A percentile compares a stretch with the other conserved stretches of the same genome.
Evolutionary conservation across 2,329 filamentous ascomycete genomes (phyloP).

Genomic region (Ophiognomonia clavigignenti-juglandacearum): DNA sequence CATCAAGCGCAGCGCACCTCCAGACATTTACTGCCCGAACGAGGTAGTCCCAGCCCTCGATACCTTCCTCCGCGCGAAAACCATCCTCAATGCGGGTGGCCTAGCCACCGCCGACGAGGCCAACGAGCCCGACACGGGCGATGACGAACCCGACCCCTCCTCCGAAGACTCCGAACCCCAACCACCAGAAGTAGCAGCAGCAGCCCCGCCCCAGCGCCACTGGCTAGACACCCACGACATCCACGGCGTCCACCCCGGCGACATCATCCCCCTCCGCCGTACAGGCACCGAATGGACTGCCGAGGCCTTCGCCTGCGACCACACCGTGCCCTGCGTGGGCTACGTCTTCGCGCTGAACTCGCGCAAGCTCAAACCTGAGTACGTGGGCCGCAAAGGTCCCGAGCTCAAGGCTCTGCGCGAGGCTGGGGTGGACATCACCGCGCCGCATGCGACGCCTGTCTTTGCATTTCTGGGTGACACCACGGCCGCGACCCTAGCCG

Average conservation of each 20-base stretch:
- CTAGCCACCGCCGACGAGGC: slow-evolving; percentile 23
- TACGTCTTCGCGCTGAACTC: slow-evolving; percentile 39
- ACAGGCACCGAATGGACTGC: slow-evolving; percentile 32
- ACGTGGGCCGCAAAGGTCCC: slow-evolving; percentile 27
- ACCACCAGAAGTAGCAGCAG: too few species aligned
- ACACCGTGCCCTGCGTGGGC: slow-evolving; percentile 42
- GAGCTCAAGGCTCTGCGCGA: slow-evolving; percentile 34
- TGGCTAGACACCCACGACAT: slow-evolving; percentile 35
- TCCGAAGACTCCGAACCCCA: not conserved
- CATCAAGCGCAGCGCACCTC: slow-evolving; percentile 37
- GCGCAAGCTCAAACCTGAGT: slow-evolving; percentile 34
- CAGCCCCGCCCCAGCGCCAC: not conserved
- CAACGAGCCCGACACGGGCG: slow-evolving; percentile 4
- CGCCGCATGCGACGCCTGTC: slow-evolving; percentile 31
- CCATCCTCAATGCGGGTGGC: slow-evolving; percentile 37
- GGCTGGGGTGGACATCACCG: slow-evolving; percentile 34
- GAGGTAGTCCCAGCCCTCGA: slow-evolving; percentile 35
- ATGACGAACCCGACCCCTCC: slow-evolving; percentile 16
- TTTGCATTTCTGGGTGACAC: slow-evolving; percentile 46
- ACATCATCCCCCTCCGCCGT: slow-evolving; percentile 30
- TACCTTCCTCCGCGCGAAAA: slow-evolving; percentile 34
- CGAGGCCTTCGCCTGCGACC: slow-evolving; percentile 39
- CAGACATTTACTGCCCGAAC: slow-evolving; percentile 39
- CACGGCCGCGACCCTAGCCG: slow-evolving; percentile 34
- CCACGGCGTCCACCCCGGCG: slow-evolving; percentile 31